These are phyloP conservation scores for Dioscorea alata DNA, from an alignment of 106 monocot species.

Conservation along the genomic window DNA sequence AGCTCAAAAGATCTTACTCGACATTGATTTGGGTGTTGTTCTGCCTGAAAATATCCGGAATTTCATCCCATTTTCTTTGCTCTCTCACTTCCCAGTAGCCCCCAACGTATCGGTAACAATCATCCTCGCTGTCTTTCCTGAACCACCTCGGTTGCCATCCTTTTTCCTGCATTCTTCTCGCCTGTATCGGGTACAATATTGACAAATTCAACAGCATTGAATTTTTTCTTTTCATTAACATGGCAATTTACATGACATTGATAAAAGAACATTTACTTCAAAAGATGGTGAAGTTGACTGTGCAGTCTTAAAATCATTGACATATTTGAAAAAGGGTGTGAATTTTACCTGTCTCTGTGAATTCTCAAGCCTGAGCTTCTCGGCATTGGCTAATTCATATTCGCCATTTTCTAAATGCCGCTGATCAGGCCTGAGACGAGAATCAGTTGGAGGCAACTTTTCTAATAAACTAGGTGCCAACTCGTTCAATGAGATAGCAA, in stretches of 20 bases:
- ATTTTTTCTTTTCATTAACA: not conserved
- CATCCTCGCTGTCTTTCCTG: conserved; percentile 74
- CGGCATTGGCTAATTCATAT: conserved; percentile 88
- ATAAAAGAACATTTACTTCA: not conserved
- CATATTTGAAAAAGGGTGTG: not conserved
- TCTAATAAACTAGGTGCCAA: conserved; percentile 42
- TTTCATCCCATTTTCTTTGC: conserved; percentile 59
- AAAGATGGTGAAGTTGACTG: not conserved
- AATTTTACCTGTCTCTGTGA: conserved; percentile 84
- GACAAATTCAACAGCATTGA: not conserved
- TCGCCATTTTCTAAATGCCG: conserved; percentile 90
- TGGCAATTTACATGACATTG: not conserved
- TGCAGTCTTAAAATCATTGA: not conserved
- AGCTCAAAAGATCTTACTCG: conserved; percentile 15
- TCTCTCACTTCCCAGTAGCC: conserved; percentile 92
- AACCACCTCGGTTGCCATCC: conserved; percentile 98
- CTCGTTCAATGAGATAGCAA: conserved; percentile 92
- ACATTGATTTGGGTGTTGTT: conserved; percentile 18
- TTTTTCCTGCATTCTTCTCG: conserved; percentile 79
- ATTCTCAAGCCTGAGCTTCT: conserved; percentile 96
- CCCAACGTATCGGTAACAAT: conserved; percentile 63
- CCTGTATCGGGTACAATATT: conserved; percentile 27
- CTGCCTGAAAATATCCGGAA: conserved; percentile 86
- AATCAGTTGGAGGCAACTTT: conserved; percentile 86
- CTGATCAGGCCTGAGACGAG: conserved; percentile 86